Evolutionary conservation across 352 stramenopile species (phyloP), one percentile per base, ranked within the genome.

Genomic region (Blastocystis sp.): DNA sequence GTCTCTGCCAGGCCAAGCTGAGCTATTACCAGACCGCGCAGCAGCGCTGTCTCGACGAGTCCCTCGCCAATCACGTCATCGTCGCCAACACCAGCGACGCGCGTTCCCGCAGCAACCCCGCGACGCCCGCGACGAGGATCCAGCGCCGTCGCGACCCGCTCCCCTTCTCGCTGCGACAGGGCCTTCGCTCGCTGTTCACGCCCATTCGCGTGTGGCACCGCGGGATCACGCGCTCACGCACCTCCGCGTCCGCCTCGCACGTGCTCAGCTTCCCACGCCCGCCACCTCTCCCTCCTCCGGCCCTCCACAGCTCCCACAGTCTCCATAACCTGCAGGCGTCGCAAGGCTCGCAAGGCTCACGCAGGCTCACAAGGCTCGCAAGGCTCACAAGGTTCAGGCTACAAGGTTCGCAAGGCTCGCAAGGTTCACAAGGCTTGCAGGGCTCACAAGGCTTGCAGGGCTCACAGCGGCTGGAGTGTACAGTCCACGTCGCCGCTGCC

Each of bases 1-100:
- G 52, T 19, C 48, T 69, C 38, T 23, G 34, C 21, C 74, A 67
- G 10, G 52, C 74, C 23, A 28, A 52, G 17, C 53, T 84, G 3
- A 69, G 52, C 11, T 84, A 84, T n/a, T 84, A 84, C 38, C 40
- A 28, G 11, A 84, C 21, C 23, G 74, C 74, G 3, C n/a, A 34
- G 2, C 74, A 84, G 40, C 74, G 52, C 11, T 62, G 61, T 48
- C 23, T 67, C 11, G 74, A 84, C 2, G 74, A 66, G 7, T 67
- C 34, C 10, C 74, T 84, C 23, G 56, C 66, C 61, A 48, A 23
- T 0, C 9, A 64, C 40, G 52, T 84, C 34, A 41, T 81, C 71
- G 2, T 64, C 19, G 71, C 71, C 38, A 81, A 81, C 61, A 59
- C 48, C 3, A 14, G 17, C 10, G 45, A 21, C 45, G n/a, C 19